Conservation (phyloP, 2,329 filamentous ascomycete species). For the Parastagonospora avenae region DNA sequence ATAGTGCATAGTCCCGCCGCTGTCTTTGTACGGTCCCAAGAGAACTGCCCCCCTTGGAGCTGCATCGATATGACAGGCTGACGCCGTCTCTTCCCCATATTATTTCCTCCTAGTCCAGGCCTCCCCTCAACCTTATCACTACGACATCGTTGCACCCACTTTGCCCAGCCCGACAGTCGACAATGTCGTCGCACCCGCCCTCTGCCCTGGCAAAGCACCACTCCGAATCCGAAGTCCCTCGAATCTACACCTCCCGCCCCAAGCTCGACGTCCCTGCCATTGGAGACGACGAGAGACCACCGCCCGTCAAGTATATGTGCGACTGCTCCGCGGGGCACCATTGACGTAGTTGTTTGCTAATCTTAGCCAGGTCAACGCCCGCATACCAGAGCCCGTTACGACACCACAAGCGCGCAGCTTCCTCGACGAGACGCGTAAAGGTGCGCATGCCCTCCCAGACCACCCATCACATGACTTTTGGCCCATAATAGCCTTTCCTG, state of each 20-base stretch:
- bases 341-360: conserved; percentile 21
- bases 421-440: conserved; percentile 67
- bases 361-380: conserved; percentile 57
- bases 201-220: conserved; percentile 22
- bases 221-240: conserved; percentile 36
- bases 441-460: conserved; percentile 40
- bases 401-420: conserved; percentile 67
- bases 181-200: conserved; percentile 20
- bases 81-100: conserved; percentile 19
- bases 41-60: conserved; percentile 4
- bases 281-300: conserved; percentile 48
- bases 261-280: conserved; percentile 52
- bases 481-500: background rate
- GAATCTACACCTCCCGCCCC: conserved; percentile 55
- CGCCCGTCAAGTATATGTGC: conserved; percentile 57
- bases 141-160: conserved; percentile 1
- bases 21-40: conserved; percentile 1
- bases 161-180: conserved; percentile 5
- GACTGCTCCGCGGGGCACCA: conserved; percentile 17
- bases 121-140: conserved; percentile 9
- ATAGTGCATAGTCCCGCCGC: background rate
- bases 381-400: conserved; percentile 67
- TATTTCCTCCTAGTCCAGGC: conserved; percentile 13
- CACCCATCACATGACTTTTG: background rate
- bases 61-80: conserved; percentile 10